Conservation (phyloP, 163 green algal species). For the Chlorella variabilis region DNA sequence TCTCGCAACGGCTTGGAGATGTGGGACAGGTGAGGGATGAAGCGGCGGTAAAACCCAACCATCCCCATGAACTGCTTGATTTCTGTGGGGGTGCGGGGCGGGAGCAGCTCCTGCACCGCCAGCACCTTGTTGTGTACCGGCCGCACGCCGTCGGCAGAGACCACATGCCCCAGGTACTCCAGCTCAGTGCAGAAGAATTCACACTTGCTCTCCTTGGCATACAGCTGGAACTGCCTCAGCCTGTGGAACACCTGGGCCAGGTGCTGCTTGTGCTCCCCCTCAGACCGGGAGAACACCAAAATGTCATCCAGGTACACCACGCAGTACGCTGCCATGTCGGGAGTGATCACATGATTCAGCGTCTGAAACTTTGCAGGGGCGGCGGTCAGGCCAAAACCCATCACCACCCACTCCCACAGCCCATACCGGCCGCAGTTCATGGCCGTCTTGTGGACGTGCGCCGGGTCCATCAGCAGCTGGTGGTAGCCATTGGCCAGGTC, state of each 20-base stretch:
- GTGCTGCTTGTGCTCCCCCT: conserved; percentile 65
- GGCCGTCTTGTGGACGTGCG: conserved; percentile 69
- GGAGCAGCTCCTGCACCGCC: conserved; percentile 43
- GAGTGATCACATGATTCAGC: conserved; percentile 58
- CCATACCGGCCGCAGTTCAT: conserved; percentile 67
- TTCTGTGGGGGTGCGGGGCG: conserved; percentile 27
- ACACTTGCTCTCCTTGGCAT: conserved; percentile 53
- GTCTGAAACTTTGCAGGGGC: conserved; percentile 70
- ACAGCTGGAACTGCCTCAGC: conserved; percentile 55
- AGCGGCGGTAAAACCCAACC: conserved; percentile 57
- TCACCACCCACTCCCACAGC: conserved; percentile 70
- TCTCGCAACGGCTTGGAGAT: conserved; percentile 46
- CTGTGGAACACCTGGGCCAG: conserved; percentile 53
- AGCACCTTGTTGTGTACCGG: conserved; percentile 51
- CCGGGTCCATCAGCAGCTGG: conserved; percentile 59
- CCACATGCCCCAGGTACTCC: conserved; percentile 55
- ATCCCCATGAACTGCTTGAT: conserved; percentile 52
- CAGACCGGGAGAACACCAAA: conserved; percentile 60
- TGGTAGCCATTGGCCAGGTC: conserved; percentile 73
- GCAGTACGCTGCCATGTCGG: background rate
- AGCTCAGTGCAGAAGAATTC: conserved; percentile 26
- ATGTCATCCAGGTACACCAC: conserved; percentile 81
- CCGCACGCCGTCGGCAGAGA: conserved; percentile 33
- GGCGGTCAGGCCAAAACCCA: conserved; percentile 77
- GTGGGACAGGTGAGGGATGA: conserved; percentile 47